phyloP scores from a whole-genome alignment of 2,329 filamentous ascomycete genomes.

The Penicillium vulpinum region DNA sequence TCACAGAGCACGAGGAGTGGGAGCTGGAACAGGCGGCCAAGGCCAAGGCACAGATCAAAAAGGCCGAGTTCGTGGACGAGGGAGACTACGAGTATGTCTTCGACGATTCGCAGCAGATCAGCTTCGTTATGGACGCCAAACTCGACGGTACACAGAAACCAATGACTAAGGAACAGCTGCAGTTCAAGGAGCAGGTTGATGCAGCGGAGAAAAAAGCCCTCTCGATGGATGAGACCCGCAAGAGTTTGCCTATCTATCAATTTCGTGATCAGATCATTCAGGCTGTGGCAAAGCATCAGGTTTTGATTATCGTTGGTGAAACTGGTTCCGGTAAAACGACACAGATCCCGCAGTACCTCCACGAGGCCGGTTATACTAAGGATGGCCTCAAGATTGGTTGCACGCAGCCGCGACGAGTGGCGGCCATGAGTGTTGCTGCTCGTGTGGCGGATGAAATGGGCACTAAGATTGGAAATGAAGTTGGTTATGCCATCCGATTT shows the following conservation, averaged over 20 bases:
- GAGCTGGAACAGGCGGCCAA: slow-evolving; percentile 85
- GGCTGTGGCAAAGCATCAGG: slow-evolving; percentile 82
- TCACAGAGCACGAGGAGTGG: slow-evolving; percentile 96
- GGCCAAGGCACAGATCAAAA: slow-evolving; percentile 80
- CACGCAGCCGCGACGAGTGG: slow-evolving; percentile 91
- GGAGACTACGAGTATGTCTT: slow-evolving; percentile 91
- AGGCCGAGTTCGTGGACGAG: slow-evolving; percentile 71
- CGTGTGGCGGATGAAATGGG: slow-evolving; percentile 95
- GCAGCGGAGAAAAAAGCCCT: slow-evolving; percentile 85
- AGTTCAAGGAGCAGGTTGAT: slow-evolving; percentile 77
- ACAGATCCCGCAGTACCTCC: slow-evolving; percentile 88
- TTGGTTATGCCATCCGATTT: slow-evolving; percentile 93
- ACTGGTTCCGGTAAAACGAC: slow-evolving; percentile 96
- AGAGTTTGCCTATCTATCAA: slow-evolving; percentile 84
- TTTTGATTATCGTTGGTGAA: slow-evolving; percentile 89
- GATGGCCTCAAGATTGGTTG: slow-evolving; percentile 82
- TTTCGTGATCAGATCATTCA: slow-evolving; percentile 82
- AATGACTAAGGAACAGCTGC: slow-evolving; percentile 74
- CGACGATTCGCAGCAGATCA: slow-evolving; percentile 83
- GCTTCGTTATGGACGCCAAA: slow-evolving; percentile 75
- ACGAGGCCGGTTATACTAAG: slow-evolving; percentile 87
- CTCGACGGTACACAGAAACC: slow-evolving; percentile 70
- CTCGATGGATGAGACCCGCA: slow-evolving; percentile 87
- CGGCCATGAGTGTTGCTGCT: slow-evolving; percentile 95
- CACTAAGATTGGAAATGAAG: slow-evolving; percentile 83